A percentile compares a stretch with the other conserved stretches of the same genome.
Evolutionary conservation across 2,329 filamentous ascomycete species (phyloP).

Genomic region (Onygenales sp.): DNA sequence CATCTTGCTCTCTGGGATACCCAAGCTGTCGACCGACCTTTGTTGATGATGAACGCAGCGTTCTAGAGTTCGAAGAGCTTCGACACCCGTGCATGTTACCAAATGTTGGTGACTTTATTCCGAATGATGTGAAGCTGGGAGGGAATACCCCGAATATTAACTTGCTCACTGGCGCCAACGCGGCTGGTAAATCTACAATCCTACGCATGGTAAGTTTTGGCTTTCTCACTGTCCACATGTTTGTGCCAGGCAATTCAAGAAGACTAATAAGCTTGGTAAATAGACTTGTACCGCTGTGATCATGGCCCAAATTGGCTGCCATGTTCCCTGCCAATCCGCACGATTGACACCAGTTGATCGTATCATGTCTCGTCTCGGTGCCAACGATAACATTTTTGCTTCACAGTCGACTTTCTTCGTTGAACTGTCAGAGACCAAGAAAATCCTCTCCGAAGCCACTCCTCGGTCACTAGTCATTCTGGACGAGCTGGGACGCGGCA

Average conservation of each 20-base stretch:
- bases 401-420: slow-evolving; percentile 98
- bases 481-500: slow-evolving; percentile 90
- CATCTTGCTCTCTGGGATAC: slow-evolving; percentile 71
- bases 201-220: slow-evolving; percentile 69
- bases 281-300: slow-evolving; percentile 92
- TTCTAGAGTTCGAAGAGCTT: slow-evolving; percentile 85
- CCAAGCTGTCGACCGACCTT: slow-evolving; percentile 87
- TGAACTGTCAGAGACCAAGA: slow-evolving; percentile 93
- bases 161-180: slow-evolving; percentile 89
- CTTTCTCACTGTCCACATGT: not conserved
- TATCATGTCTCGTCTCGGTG: slow-evolving; percentile 96
- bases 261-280: slow-evolving; percentile 15
- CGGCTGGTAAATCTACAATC: slow-evolving; percentile 93
- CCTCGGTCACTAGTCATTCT: slow-evolving; percentile 91
- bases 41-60: slow-evolving; percentile 70
- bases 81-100: slow-evolving; percentile 92
- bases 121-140: slow-evolving; percentile 83
- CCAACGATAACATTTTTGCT: slow-evolving; percentile 98
- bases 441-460: slow-evolving; percentile 90
- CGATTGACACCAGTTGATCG: slow-evolving; percentile 84
- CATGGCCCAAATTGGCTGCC: slow-evolving; percentile 92
- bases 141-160: slow-evolving; percentile 75
- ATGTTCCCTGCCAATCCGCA: slow-evolving; percentile 75
- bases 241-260: slow-evolving; percentile 3
- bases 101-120: slow-evolving; percentile 87